These are phyloP conservation scores for Boletus huronensis DNA, from an alignment of 768 basidiomycete species.

Conservation along the genomic window DNA sequence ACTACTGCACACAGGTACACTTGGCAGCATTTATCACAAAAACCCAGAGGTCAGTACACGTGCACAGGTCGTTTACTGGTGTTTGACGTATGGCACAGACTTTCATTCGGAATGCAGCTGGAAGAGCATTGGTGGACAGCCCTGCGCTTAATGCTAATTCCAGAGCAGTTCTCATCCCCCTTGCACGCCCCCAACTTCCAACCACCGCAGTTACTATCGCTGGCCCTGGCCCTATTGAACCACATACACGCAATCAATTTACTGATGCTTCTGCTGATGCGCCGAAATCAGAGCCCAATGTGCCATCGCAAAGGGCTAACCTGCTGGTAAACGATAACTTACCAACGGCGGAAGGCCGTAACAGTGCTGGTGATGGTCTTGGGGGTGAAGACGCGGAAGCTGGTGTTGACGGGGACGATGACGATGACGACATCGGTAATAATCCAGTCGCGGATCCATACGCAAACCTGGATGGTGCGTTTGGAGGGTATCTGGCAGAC, in stretches of 20 bases:
- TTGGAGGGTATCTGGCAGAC: slow-evolving; percentile 70
- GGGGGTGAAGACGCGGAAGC: slow-evolving; percentile 23
- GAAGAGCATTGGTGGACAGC: slow-evolving; percentile 80
- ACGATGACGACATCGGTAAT: slow-evolving; percentile 39
- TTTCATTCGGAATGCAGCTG: slow-evolving; percentile 87
- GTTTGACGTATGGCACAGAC: slow-evolving; percentile 48
- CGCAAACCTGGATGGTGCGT: slow-evolving; percentile 74
- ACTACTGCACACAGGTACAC: slow-evolving; percentile 86
- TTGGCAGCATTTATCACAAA: slow-evolving; percentile 97
- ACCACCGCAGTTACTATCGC: slow-evolving; percentile 43
- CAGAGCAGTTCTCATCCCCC: slow-evolving; percentile 62
- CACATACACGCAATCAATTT: slow-evolving; percentile 25
- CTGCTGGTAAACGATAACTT: slow-evolving; percentile 19
- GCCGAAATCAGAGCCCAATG: slow-evolving; percentile 33
- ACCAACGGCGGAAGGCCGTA: not conserved
- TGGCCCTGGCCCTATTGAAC: slow-evolving; percentile 49
- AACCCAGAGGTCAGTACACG: slow-evolving; percentile 73
- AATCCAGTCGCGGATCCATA: slow-evolving; percentile 62
- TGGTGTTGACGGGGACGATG: slow-evolving; percentile 36
- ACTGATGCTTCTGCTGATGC: slow-evolving; percentile 23
- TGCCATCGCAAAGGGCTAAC: slow-evolving; percentile 22
- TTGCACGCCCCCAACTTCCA: slow-evolving; percentile 51
- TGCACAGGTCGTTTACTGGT: not conserved
- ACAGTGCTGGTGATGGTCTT: slow-evolving; percentile 11
- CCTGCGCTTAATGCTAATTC: slow-evolving; percentile 87